phyloP scores from a whole-genome alignment of 2,329 filamentous ascomycete genomes.

The Lecanicillium sp. region DNA sequence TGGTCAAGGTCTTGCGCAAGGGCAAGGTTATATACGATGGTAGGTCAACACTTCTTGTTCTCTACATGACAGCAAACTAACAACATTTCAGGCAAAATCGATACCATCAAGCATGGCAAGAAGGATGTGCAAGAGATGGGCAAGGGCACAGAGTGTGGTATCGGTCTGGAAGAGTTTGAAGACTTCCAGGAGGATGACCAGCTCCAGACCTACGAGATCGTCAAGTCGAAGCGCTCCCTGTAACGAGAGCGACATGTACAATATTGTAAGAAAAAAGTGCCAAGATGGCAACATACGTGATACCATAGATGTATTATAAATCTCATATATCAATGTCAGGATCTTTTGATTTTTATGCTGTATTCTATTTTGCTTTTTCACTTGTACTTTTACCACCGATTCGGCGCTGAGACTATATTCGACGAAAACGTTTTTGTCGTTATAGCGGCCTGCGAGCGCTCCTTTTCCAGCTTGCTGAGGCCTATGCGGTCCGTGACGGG shows the following conservation, averaged over 20 bases:
- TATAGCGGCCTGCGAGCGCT: conserved; percentile 41
- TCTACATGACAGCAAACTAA: conserved; percentile 13
- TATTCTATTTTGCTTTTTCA: not conserved
- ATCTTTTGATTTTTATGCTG: not conserved
- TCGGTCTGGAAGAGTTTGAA: conserved; percentile 75
- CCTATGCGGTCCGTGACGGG: conserved; percentile 84
- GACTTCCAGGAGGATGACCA: conserved; percentile 75
- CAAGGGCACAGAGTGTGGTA: conserved; percentile 90
- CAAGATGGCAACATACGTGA: not conserved
- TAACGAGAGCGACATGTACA: conserved; percentile 25
- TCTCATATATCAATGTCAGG: not conserved
- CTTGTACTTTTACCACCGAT: conserved; percentile 15
- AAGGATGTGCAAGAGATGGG: conserved; percentile 85
- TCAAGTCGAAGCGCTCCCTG: conserved; percentile 59
- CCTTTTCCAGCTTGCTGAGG: conserved; percentile 49
- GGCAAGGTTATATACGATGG: conserved; percentile 74
- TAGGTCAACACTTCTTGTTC: conserved; percentile 38
- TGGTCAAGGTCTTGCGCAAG: conserved; percentile 65
- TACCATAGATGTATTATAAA: conserved; percentile 10
- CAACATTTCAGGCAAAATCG: conserved; percentile 57
- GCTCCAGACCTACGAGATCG: conserved; percentile 82
- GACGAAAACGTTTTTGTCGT: conserved; percentile 48
- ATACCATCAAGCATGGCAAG: conserved; percentile 84
- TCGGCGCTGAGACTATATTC: conserved; percentile 43
- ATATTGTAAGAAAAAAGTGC: conserved; percentile 6